Conservation (phyloP, 2,329 filamentous ascomycete species). For the Sphaerostilbella broomeana region DNA sequence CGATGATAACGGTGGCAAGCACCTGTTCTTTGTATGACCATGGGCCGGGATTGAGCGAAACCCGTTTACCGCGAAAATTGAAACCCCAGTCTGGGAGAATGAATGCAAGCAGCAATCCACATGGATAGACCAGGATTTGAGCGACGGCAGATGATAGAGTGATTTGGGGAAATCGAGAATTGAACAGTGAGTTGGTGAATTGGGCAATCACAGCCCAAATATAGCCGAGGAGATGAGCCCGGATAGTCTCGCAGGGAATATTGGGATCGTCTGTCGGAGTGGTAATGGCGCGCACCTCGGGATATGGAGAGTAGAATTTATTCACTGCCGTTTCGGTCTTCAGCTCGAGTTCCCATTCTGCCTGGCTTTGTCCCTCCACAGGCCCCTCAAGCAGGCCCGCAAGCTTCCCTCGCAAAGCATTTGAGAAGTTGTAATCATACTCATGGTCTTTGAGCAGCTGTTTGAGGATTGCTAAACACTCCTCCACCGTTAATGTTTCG, state of each 20-base stretch:
- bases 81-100: slow-evolving; percentile 7
- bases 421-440: slow-evolving; percentile 22
- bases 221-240: slow-evolving; percentile 33
- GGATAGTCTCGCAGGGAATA: slow-evolving; percentile 35
- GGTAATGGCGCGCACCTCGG: slow-evolving; percentile 39
- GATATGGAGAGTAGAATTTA: slow-evolving; percentile 15
- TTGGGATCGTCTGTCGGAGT: slow-evolving; percentile 35
- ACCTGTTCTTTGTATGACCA: slow-evolving; percentile 51
- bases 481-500: slow-evolving; percentile 16
- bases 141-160: slow-evolving; percentile 34
- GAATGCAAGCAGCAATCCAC: slow-evolving; percentile 20
- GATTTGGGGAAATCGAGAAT: slow-evolving; percentile 35
- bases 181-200: slow-evolving; percentile 31
- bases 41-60: slow-evolving; percentile 37
- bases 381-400: slow-evolving; percentile 15
- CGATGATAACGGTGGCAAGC: slow-evolving; percentile 49
- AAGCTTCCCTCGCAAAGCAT: slow-evolving; percentile 16
- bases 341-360: slow-evolving; percentile 16
- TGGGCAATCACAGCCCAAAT: slow-evolving; percentile 25
- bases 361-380: slow-evolving; percentile 12
- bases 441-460: slow-evolving; percentile 19
- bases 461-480: slow-evolving; percentile 17
- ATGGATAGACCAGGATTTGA: slow-evolving; percentile 34
- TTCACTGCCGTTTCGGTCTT: slow-evolving; percentile 17
- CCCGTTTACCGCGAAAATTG: slow-evolving; percentile 20